A percentile compares a stretch with the other conserved stretches of the same genome.
Conservation (phyloP, 1,284 basidiomycete genomes). For the Mycena sp. region DNA sequence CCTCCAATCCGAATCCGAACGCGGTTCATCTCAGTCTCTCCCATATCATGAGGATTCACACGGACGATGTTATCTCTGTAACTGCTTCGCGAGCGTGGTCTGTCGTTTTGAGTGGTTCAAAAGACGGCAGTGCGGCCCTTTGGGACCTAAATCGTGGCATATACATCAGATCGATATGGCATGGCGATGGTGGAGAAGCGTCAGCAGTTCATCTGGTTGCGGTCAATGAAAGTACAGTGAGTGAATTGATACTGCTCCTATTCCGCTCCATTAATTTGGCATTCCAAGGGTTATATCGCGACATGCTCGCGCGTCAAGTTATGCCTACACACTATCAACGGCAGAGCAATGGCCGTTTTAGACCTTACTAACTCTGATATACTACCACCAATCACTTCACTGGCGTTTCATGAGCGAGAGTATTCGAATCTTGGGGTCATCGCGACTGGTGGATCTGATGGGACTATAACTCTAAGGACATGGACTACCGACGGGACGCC, state of each 20-base stretch:
- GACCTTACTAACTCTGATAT: conserved; percentile 59
- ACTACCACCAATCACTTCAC: conserved; percentile 62
- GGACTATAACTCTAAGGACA: conserved; percentile 69
- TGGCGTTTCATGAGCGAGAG: conserved; percentile 86
- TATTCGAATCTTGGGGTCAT: conserved; percentile 75
- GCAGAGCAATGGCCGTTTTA: conserved; percentile 71
- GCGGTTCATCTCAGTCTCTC: conserved; percentile 55
- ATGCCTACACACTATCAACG: conserved; percentile 86
- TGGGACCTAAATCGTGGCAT: conserved; percentile 92
- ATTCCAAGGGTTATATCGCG: conserved; percentile 82
- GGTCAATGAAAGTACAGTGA: conserved; percentile 87
- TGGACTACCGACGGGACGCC: conserved; percentile 81
- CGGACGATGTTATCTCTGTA: conserved; percentile 72
- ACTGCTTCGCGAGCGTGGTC: conserved; percentile 87
- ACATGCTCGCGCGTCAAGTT: conserved; percentile 77
- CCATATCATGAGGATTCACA: conserved; percentile 84
- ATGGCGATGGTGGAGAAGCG: conserved; percentile 56
- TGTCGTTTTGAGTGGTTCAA: conserved; percentile 84
- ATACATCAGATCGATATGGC: conserved; percentile 82
- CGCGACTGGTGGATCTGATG: conserved; percentile 74
- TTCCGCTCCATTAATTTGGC: conserved; percentile 5
- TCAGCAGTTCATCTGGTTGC: conserved; percentile 73
- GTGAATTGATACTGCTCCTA: conserved; percentile 36
- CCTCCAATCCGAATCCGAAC: conserved; percentile 31
- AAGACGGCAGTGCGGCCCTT: conserved; percentile 85